Percentiles rank a stretch among this genome's conserved stretches.
These are phyloP conservation scores for Luzula sylvatica DNA, from an alignment of 176 grass and related monocot genomes.

Conservation along the genomic window DNA sequence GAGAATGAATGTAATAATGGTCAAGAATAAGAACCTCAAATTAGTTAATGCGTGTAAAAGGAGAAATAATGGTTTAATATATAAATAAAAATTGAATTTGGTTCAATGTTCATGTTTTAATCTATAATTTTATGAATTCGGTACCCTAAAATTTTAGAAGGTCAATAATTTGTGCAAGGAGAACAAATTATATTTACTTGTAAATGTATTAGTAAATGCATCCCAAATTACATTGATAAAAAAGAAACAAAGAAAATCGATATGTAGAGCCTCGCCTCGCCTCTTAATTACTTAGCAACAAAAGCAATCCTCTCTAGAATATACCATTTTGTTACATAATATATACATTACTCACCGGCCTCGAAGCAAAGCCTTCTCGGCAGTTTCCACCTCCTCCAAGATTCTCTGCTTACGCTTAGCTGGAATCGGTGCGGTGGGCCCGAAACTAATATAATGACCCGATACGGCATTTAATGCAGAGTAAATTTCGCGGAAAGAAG, in stretches of 20 bases:
- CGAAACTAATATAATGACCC: constrained; percentile 98
- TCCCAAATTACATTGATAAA: constrained; percentile 9
- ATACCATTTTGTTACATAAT: background rate
- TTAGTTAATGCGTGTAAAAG: too few relatives aligned
- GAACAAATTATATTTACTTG: constrained; percentile 1
- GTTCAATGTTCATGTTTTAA: too few relatives aligned
- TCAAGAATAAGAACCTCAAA: background rate
- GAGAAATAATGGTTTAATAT: too few relatives aligned
- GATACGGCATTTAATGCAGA: constrained; percentile 95
- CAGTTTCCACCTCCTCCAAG: constrained; percentile 94
- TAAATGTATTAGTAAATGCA: constrained; percentile 15
- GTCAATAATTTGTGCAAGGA: background rate
- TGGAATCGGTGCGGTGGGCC: constrained; percentile 87
- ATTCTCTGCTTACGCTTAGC: constrained; percentile 88
- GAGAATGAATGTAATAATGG: background rate
- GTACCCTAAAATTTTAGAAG: too few relatives aligned
- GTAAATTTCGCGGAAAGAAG: constrained; percentile 95
- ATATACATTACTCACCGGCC: constrained; percentile 38
- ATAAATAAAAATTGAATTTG: too few relatives aligned
- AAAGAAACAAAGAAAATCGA: background rate
- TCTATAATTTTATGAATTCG: too few relatives aligned
- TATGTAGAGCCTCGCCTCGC: background rate
- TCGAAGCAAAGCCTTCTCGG: constrained; percentile 88
- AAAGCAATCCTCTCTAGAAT: constrained; percentile 18
- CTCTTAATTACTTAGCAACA: background rate